phyloP scores from a whole-genome alignment of 2,329 filamentous ascomycete species.

The Mollisia scopiformis region DNA sequence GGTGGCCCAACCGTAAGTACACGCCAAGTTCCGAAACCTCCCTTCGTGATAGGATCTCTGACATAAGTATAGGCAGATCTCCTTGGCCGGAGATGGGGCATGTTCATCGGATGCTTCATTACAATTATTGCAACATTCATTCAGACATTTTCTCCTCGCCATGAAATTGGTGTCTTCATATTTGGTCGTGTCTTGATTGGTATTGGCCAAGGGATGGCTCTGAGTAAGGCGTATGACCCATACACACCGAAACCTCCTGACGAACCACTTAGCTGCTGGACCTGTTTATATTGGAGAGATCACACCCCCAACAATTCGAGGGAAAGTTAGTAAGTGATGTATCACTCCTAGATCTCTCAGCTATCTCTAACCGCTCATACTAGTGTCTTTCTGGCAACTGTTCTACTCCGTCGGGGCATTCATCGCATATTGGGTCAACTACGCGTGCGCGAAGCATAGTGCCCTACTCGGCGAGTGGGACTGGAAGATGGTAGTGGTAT shows the following conservation, averaged over 20 bases:
- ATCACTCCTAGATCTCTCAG: too few relatives aligned
- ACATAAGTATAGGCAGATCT: too few relatives aligned
- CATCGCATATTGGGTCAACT: slow-evolving; percentile 49
- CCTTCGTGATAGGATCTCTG: too few relatives aligned
- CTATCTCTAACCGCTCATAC: too few relatives aligned
- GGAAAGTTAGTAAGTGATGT: too few relatives aligned
- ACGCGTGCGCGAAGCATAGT: slow-evolving; percentile 27
- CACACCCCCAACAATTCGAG: slow-evolving; percentile 64
- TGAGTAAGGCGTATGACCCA: slow-evolving; percentile 46
- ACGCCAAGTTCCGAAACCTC: too few relatives aligned
- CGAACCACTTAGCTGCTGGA: slow-evolving; percentile 53
- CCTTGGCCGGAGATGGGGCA: slow-evolving; percentile 56
- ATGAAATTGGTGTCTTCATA: slow-evolving; percentile 68
- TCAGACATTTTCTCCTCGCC: slow-evolving; percentile 65
- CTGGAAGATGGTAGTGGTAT: slow-evolving; percentile 67
- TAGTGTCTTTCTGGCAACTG: slow-evolving; percentile 72
- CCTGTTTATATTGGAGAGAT: slow-evolving; percentile 75
- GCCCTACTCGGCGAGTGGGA: slow-evolving; percentile 63
- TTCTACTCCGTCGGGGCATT: slow-evolving; percentile 55
- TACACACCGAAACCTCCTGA: slow-evolving; percentile 10
- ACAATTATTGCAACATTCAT: slow-evolving; percentile 71
- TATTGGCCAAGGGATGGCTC: slow-evolving; percentile 69
- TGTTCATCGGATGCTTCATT: slow-evolving; percentile 66
- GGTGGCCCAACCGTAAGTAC: slow-evolving; percentile 62
- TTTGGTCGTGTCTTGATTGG: slow-evolving; percentile 70